Conservation (phyloP, 2,329 filamentous ascomycete species). For the Aspergillus ibericus region DNA sequence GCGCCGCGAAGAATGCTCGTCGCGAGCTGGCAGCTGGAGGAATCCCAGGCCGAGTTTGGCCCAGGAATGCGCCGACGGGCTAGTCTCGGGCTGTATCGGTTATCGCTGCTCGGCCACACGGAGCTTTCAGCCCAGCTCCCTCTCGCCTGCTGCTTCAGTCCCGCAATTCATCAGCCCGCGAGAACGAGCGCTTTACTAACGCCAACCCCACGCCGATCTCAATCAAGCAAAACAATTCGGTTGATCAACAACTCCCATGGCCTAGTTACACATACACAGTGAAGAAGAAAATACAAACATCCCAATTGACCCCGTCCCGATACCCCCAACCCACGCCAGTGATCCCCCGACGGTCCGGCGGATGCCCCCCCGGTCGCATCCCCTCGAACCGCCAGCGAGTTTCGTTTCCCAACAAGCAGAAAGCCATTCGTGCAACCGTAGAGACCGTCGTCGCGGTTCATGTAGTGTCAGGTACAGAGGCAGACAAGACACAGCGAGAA, state of each 20-base stretch:
- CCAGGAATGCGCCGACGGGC: slow-evolving; percentile 18
- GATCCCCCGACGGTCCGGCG: not conserved
- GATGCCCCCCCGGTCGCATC: not conserved
- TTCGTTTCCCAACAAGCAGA: slow-evolving; percentile 10
- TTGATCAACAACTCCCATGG: slow-evolving; percentile 1
- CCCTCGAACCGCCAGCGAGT: not conserved
- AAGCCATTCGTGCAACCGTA: slow-evolving; percentile 23
- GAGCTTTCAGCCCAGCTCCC: slow-evolving; percentile 20
- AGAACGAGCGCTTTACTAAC: not conserved
- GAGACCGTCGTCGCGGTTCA: slow-evolving; percentile 18
- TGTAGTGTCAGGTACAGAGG: slow-evolving; percentile 11
- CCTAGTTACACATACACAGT: slow-evolving; percentile 3
- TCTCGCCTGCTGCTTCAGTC: too few species aligned
- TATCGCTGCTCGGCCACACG: slow-evolving; percentile 36
- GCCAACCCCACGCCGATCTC: not conserved
- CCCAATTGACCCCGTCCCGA: not conserved
- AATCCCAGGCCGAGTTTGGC: slow-evolving; percentile 13
- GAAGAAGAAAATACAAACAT: not conserved
- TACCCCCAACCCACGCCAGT: not conserved
- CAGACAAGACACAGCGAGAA: slow-evolving; percentile 11
- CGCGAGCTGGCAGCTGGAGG: not conserved
- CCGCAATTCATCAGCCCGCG: not conserved
- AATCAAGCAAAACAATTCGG: not conserved
- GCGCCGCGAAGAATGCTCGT: not conserved
- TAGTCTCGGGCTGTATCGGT: slow-evolving; percentile 37